These are phyloP conservation scores for Suillus plorans DNA, from an alignment of 768 basidiomycete genomes.

Conservation along the genomic window DNA sequence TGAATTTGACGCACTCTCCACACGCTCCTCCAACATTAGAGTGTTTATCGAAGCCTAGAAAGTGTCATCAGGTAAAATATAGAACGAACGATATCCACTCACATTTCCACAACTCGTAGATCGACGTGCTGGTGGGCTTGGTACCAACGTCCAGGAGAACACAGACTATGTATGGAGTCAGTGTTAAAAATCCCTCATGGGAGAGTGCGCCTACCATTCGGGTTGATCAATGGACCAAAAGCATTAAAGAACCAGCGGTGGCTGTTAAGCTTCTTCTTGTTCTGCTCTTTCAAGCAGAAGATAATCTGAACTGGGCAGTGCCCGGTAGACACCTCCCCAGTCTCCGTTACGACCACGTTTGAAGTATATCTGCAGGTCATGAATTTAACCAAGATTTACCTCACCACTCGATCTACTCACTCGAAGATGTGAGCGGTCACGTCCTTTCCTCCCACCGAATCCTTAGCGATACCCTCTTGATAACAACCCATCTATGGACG, in stretches of 20 bases:
- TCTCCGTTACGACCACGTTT: conserved; percentile 73
- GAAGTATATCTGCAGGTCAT: conserved; percentile 61
- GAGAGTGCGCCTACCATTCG: conserved; percentile 57
- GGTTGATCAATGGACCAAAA: conserved; percentile 82
- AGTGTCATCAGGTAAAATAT: conserved; percentile 7
- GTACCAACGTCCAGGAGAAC: conserved; percentile 94
- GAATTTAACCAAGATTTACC: not conserved
- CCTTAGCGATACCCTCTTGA: conserved; percentile 89
- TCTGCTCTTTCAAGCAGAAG: conserved; percentile 93
- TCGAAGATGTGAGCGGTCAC: conserved; percentile 95
- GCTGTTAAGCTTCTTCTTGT: conserved; percentile 96
- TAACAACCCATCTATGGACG: conserved; percentile 72
- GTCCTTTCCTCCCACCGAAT: conserved; percentile 84
- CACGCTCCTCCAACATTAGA: conserved; percentile 90
- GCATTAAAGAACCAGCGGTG: conserved; percentile 99
- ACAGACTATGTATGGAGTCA: conserved; percentile 55
- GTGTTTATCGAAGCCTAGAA: conserved; percentile 73
- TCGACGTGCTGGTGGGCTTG: conserved; percentile 90
- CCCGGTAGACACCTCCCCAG: conserved; percentile 76
- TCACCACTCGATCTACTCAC: conserved; percentile 38
- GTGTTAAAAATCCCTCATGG: not conserved
- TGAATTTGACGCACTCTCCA: conserved; percentile 64
- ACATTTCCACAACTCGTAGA: conserved; percentile 97
- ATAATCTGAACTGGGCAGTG: conserved; percentile 82
- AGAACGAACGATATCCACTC: conserved; percentile 9